Percentiles rank a stretch among this genome's conserved stretches.
phyloP scores from a whole-genome alignment of 345 rosid species.

The Erucastrum elatum region DNA sequence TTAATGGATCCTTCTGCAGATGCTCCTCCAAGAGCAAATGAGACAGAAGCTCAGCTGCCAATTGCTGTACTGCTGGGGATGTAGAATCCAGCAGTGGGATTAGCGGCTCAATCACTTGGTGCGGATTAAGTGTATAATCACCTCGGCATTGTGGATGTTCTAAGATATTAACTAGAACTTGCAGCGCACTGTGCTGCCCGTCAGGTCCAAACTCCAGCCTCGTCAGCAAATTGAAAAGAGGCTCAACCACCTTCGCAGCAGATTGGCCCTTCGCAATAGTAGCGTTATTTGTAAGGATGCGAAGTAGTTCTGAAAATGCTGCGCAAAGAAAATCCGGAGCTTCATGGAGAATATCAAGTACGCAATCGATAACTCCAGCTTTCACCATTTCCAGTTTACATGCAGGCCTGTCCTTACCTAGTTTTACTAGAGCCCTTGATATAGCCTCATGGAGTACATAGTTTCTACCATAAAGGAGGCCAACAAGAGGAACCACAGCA shows the following conservation, averaged over 20 bases:
- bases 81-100: slow-evolving; percentile 91
- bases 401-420: slow-evolving; percentile 97
- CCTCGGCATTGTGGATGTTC: slow-evolving; percentile 97
- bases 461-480: slow-evolving; percentile 88
- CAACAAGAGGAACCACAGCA: slow-evolving; percentile 96
- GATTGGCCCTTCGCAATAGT: slow-evolving; percentile 89
- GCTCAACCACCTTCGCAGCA: slow-evolving; percentile 93
- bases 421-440: slow-evolving; percentile 89
- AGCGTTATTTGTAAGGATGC: slow-evolving; percentile 94
- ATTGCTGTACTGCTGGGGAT: slow-evolving; percentile 89
- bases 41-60: slow-evolving; percentile 98
- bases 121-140: slow-evolving; percentile 70
- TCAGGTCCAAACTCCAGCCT: slow-evolving; percentile 87
- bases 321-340: slow-evolving; percentile 96
- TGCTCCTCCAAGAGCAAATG: slow-evolving; percentile 82
- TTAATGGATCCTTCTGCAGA: slow-evolving; percentile 85
- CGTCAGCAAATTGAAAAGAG: slow-evolving; percentile 71
- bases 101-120: slow-evolving; percentile 89
- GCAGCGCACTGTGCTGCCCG: slow-evolving; percentile 92
- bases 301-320: slow-evolving; percentile 85
- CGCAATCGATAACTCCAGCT: slow-evolving; percentile 89
- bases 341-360: slow-evolving; percentile 85
- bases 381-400: slow-evolving; percentile 99
- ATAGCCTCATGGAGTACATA: slow-evolving; percentile 92
- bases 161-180: slow-evolving; percentile 88